phyloP scores from a whole-genome alignment of 1,284 basidiomycete genomes.

The Neonothopanus nambi region DNA sequence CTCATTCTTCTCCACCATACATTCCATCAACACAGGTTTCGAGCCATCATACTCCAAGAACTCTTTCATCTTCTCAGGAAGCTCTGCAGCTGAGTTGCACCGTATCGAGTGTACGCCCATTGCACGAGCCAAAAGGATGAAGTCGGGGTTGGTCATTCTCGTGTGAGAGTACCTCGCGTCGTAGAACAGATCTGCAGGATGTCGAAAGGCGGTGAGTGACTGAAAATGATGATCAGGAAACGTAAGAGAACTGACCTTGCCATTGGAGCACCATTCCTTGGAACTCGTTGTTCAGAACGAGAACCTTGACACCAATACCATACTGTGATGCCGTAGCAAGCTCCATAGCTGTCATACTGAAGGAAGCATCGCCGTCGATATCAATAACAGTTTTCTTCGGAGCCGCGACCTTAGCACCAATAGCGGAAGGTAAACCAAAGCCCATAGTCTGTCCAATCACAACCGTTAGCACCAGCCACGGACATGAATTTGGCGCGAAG shows the following conservation, averaged over 20 bases:
- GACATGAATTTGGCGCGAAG: neutral
- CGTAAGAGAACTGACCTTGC: conserved; percentile 68
- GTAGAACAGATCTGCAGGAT: conserved; percentile 86
- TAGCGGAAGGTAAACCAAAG: conserved; percentile 91
- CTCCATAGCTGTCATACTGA: conserved; percentile 99
- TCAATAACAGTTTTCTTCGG: conserved; percentile 95
- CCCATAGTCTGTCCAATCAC: conserved; percentile 81
- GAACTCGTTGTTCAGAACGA: conserved; percentile 92
- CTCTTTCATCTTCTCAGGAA: conserved; percentile 96
- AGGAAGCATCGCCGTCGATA: conserved; percentile 96
- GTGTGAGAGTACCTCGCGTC: conserved; percentile 94
- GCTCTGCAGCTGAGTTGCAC: conserved; percentile 70
- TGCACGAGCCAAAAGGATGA: conserved; percentile 82
- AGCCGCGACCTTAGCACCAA: conserved; percentile 95
- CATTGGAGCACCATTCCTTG: conserved; percentile 99
- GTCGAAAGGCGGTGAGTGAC: conserved; percentile 9
- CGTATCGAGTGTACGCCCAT: conserved; percentile 94
- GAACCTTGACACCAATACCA: conserved; percentile 91
- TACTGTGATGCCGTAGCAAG: conserved; percentile 91
- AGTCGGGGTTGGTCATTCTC: conserved; percentile 93
- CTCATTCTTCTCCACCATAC: conserved; percentile 83
- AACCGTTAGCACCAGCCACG: conserved; percentile 14
- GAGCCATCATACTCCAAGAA: conserved; percentile 92
- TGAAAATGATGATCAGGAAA: neutral
- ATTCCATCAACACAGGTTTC: conserved; percentile 91